These are phyloP conservation scores for Pythium rhizo-oryzae DNA, from an alignment of 352 stramenopile genomes.

Conservation along the genomic window DNA sequence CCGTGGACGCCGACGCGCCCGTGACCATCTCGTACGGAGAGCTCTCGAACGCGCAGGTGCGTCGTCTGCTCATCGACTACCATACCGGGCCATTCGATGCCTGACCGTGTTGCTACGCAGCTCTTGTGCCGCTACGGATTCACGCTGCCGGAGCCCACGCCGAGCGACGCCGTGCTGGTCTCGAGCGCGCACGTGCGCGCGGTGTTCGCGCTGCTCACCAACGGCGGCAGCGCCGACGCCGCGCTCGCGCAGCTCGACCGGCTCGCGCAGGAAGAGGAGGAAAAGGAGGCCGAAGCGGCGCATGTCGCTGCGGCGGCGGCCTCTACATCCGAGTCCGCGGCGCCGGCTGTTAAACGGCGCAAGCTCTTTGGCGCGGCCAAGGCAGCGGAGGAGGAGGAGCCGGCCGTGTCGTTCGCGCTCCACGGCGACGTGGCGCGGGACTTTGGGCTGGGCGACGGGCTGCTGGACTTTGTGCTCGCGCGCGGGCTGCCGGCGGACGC, in stretches of 20 bases:
- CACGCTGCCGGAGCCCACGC: constrained; percentile 40
- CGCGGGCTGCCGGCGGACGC: constrained; percentile 52
- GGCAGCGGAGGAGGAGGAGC: constrained; percentile 19
- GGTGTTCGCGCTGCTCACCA: constrained; percentile 33
- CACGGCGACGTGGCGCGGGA: constrained; percentile 50
- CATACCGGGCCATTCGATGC: background rate
- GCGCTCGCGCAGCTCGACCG: constrained; percentile 27
- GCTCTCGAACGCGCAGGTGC: constrained; percentile 74
- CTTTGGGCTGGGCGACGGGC: constrained; percentile 63
- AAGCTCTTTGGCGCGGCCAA: constrained; percentile 39
- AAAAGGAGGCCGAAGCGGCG: background rate
- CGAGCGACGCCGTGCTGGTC: constrained; percentile 60
- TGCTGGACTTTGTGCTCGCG: constrained; percentile 68
- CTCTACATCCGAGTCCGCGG: constrained; percentile 16
- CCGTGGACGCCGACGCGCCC: constrained; percentile 43
- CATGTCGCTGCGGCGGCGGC: background rate
- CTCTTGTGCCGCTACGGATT: constrained; percentile 78
- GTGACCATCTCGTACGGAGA: constrained; percentile 78
- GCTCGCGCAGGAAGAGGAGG: constrained; percentile 10
- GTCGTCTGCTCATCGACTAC: background rate
- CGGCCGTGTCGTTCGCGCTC: constrained; percentile 54
- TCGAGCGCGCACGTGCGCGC: constrained; percentile 45
- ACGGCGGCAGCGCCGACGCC: constrained; percentile 28
- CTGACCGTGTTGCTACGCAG: constrained; percentile 19
- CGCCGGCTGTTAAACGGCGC: constrained; percentile 41